Evolutionary conservation across 1,284 basidiomycete species (phyloP), one percentile per base, ranked within the genome.

Genomic region (Ganoderma leucocontextum): DNA sequence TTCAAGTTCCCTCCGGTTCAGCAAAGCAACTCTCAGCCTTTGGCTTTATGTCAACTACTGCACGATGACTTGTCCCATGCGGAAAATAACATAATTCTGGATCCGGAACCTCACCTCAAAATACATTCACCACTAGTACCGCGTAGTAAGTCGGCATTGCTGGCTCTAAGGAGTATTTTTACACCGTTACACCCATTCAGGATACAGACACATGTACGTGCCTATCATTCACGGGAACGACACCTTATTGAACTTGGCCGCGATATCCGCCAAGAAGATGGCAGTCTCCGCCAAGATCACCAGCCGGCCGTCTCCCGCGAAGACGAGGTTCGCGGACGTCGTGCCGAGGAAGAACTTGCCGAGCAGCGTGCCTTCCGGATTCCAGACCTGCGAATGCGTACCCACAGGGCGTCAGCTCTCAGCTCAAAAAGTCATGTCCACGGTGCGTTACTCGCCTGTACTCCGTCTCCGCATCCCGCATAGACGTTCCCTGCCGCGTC

Each of bases 321-420:
- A 94, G 13, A 88, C 85, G 81, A 91, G 82, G 76, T 94, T 91
- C 35, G 92, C 86, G 4, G 86, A 83, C 0, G 82, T 83, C 4
- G 78, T 82, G 19, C 88, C 89, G 0, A 90, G 69, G 80, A 90
- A 93, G 77, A 95, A 89, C 79, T 94, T 95, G 53, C 93, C 92
- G 12, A 95, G 80, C 2, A 94, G 82, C 2, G 82, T 85, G 2
- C 92, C 92, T 17, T 84, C 75, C 0, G 85, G 74, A 75, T 88
- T 87, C 86, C 89, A 94, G 2, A 94, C 90, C 80, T 90, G 73
- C 13, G 60, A 29, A 38, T 65, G 17, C 65, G 64, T 17, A 47
- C 25, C 47, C 8, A 13, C 49, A 8, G 65, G 17, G 33, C 60
- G n/a, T 58, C 38, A 61, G 8, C 38, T 58, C 19, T 8, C 33